These are phyloP conservation scores for Petunia secreta DNA, from an alignment of 257 asterid genomes.

Conservation along the genomic window DNA sequence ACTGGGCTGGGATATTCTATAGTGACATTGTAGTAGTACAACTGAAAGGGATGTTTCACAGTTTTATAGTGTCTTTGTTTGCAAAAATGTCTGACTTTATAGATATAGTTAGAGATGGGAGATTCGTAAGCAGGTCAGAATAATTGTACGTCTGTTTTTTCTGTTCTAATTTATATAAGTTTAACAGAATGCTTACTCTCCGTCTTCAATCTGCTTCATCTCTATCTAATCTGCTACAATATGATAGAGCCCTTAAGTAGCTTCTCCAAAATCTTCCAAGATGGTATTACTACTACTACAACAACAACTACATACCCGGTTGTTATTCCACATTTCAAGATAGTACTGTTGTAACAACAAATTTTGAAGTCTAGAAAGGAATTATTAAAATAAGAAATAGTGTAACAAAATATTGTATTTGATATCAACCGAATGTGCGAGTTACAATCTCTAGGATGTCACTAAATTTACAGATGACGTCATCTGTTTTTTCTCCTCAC, in stretches of 20 bases:
- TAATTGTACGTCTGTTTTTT: not conserved
- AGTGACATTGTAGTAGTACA: slow-evolving; percentile 14
- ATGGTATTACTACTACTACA: too few species aligned
- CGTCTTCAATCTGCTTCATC: not conserved
- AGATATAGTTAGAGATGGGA: not conserved
- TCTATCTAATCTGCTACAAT: not conserved
- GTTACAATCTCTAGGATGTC: too few species aligned
- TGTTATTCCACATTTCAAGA: too few species aligned
- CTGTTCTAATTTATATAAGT: not conserved
- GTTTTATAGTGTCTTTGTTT: not conserved
- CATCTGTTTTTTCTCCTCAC: too few species aligned
- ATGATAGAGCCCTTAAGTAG: not conserved
- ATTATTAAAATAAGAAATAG: too few species aligned
- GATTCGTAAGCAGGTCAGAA: not conserved
- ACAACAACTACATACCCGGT: too few species aligned
- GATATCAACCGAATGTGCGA: too few species aligned
- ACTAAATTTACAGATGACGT: too few species aligned
- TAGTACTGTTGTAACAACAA: too few species aligned
- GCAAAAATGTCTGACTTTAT: slow-evolving; percentile 12
- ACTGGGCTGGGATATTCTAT: not conserved
- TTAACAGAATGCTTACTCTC: not conserved
- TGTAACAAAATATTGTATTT: too few species aligned
- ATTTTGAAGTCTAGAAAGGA: too few species aligned
- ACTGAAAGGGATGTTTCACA: not conserved
- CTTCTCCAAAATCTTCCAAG: not conserved